Evolutionary conservation across 2,329 filamentous ascomycete species (phyloP).

Genomic region (Diaporthe sp.): DNA sequence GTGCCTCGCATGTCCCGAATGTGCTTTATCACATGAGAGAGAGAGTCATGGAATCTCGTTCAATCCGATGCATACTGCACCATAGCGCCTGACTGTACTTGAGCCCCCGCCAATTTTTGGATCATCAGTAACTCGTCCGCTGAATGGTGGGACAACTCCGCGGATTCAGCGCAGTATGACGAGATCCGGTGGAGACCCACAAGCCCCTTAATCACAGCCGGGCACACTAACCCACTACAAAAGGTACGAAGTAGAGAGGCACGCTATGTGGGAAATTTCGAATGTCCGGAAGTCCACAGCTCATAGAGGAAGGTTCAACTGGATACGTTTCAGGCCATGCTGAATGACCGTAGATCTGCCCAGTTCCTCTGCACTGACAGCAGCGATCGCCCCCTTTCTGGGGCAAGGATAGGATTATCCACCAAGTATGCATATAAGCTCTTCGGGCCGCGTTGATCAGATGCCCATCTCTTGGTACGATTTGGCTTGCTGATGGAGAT

Average conservation of each 20-base stretch:
- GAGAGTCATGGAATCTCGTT: background rate
- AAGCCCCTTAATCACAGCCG: slow-evolving; percentile 16
- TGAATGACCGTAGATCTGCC: background rate
- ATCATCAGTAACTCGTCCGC: background rate
- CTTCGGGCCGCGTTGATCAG: slow-evolving; percentile 4
- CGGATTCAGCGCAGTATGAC: background rate
- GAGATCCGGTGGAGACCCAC: background rate
- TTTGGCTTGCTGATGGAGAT: background rate
- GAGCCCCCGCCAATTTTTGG: background rate
- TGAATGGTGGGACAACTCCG: slow-evolving; percentile 22
- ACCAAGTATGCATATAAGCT: slow-evolving; percentile 1
- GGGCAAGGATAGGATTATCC: background rate
- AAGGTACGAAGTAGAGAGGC: background rate
- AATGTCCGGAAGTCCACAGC: slow-evolving; percentile 9
- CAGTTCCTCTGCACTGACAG: background rate
- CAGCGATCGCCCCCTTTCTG: background rate
- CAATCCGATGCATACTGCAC: background rate
- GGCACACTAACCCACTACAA: background rate
- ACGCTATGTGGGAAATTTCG: slow-evolving; percentile 6
- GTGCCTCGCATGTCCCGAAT: background rate
- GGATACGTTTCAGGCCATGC: slow-evolving; percentile 2
- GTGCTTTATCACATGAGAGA: no score
- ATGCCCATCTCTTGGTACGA: background rate
- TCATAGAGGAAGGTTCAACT: background rate
- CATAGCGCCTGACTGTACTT: background rate